phyloP scores from a whole-genome alignment of 2,329 filamentous ascomycete species.

The Beauveria sp. region DNA sequence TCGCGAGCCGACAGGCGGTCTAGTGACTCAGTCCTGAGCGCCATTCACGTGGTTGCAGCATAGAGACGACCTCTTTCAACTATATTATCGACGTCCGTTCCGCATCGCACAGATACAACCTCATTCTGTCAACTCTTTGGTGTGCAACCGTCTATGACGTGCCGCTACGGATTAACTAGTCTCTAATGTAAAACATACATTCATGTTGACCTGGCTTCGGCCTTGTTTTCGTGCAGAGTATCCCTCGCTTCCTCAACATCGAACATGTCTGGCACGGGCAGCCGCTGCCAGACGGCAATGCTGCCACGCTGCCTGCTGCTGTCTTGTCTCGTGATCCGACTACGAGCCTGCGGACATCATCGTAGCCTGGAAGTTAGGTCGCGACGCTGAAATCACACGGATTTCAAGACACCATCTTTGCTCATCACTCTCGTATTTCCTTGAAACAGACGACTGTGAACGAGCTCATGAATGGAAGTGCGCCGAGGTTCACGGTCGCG shows the following conservation, averaged over 20 bases:
- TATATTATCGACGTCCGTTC: neutral
- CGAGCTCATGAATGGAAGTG: neutral
- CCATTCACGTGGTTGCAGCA: conserved; percentile 4
- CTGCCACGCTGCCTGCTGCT: neutral
- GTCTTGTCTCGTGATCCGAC: neutral
- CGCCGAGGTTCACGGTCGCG: neutral
- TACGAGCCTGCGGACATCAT: neutral
- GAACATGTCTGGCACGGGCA: no score
- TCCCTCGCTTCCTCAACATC: neutral
- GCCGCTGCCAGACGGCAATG: neutral
- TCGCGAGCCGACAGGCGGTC: neutral
- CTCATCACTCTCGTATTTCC: no score
- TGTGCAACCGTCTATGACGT: neutral
- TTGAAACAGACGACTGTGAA: no score
- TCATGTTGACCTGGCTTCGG: neutral
- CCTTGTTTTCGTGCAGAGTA: no score
- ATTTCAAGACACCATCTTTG: neutral
- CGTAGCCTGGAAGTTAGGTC: neutral
- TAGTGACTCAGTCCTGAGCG: conserved; percentile 7
- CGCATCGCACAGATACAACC: neutral
- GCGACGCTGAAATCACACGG: neutral
- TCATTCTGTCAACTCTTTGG: neutral
- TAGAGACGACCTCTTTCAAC: neutral
- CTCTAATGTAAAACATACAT: neutral
- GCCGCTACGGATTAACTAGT: neutral